These are phyloP conservation scores for Sordariomycetes sp. DNA, from an alignment of 2,329 filamentous ascomycete genomes.

Conservation along the genomic window DNA sequence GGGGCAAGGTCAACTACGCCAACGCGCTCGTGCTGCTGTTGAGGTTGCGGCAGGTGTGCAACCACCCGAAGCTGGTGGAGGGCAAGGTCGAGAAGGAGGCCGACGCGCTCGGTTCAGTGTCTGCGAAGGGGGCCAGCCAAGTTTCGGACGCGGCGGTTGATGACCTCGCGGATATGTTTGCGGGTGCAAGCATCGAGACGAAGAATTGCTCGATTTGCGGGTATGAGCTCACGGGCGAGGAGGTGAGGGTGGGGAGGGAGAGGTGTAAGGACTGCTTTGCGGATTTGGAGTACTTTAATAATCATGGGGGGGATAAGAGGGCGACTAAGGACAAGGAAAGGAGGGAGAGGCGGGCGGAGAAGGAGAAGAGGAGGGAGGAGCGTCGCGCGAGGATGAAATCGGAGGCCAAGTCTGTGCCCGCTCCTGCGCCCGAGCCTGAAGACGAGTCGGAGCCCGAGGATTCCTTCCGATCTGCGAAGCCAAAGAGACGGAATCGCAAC, in stretches of 20 bases:
- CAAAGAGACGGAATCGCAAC: slow-evolving; percentile 22
- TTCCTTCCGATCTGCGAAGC: background rate
- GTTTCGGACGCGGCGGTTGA: slow-evolving; percentile 37
- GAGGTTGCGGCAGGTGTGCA: slow-evolving; percentile 82
- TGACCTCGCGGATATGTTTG: slow-evolving; percentile 74
- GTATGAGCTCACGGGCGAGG: slow-evolving; percentile 43
- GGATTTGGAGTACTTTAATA: slow-evolving; percentile 55
- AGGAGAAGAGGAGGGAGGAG: slow-evolving; percentile 2
- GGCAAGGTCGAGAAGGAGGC: slow-evolving; percentile 78
- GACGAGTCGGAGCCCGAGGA: slow-evolving; percentile 20
- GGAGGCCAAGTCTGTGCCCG: slow-evolving; percentile 4
- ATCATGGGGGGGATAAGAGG: slow-evolving; percentile 23
- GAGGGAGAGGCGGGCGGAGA: background rate
- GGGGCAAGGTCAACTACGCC: slow-evolving; percentile 73
- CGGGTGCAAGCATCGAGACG: slow-evolving; percentile 63
- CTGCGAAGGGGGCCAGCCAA: slow-evolving; percentile 27
- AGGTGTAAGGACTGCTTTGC: slow-evolving; percentile 62
- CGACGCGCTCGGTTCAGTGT: slow-evolving; percentile 56
- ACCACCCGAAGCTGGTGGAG: slow-evolving; percentile 81
- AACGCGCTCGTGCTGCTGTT: slow-evolving; percentile 88
- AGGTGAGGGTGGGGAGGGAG: slow-evolving; percentile 23
- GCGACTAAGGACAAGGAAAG: slow-evolving; percentile 10
- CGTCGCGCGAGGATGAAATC: too few species aligned
- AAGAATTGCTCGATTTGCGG: slow-evolving; percentile 81
- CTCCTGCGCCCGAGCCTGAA: slow-evolving; percentile 14